Conservation (phyloP, 345 rosid species). For the Arabidopsis suecica region DNA sequence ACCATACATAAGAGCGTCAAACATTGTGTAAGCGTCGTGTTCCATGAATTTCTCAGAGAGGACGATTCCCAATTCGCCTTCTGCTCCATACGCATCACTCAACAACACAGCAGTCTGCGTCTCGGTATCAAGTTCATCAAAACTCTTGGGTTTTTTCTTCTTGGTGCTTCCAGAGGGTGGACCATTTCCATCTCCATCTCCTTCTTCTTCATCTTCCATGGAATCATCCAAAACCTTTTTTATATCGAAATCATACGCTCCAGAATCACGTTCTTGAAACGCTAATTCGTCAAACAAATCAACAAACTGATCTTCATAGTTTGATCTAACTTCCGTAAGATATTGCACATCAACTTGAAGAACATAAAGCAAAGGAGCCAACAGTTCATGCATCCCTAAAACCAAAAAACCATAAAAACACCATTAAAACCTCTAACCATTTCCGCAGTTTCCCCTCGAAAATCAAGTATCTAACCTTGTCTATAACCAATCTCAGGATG, state of each 20-base stretch:
- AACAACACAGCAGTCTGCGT: slow-evolving; percentile 63
- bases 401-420: slow-evolving; percentile 9
- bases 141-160: slow-evolving; percentile 58
- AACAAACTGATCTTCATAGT: slow-evolving; percentile 81
- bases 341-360: slow-evolving; percentile 86
- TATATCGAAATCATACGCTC: slow-evolving; percentile 71
- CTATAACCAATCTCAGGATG: slow-evolving; percentile 89
- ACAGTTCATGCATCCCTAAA: slow-evolving; percentile 95
- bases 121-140: slow-evolving; percentile 83
- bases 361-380: slow-evolving; percentile 94
- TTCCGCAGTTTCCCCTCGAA: not conserved
- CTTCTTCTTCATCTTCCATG: slow-evolving; percentile 69
- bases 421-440: not conserved
- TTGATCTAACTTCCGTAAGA: slow-evolving; percentile 76
- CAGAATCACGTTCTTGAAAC: slow-evolving; percentile 72
- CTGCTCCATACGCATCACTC: slow-evolving; percentile 93
- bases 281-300: slow-evolving; percentile 86
- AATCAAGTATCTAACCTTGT: slow-evolving; percentile 63
- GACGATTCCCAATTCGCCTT: slow-evolving; percentile 92
- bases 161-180: slow-evolving; percentile 55
- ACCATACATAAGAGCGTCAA: slow-evolving; percentile 91
- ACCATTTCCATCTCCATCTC: slow-evolving; percentile 34
- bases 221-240: slow-evolving; percentile 74
- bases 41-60: slow-evolving; percentile 96
- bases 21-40: slow-evolving; percentile 95